Evolutionary conservation across 2,329 filamentous ascomycete genomes (phyloP).

Genomic region (Colletotrichum euphorbiae): DNA sequence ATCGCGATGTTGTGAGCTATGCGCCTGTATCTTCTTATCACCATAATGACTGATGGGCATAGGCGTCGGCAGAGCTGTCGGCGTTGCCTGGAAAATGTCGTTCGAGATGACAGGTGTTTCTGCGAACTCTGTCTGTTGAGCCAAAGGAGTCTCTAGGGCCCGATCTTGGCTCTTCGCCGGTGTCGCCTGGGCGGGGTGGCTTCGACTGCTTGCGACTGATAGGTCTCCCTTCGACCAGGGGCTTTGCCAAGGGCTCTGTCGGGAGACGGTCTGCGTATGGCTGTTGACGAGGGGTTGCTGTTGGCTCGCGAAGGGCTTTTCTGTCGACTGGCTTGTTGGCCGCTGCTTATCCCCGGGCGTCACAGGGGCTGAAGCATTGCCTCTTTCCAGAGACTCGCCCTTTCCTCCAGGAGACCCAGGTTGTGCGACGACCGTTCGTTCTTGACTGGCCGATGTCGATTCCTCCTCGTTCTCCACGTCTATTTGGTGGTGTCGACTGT

Average conservation of each 20-base stretch:
- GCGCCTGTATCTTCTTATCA: not conserved
- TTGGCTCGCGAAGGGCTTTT: not conserved
- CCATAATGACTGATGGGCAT: not conserved
- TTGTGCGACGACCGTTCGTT: constrained; percentile 5
- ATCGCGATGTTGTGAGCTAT: not conserved
- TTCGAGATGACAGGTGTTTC: constrained; percentile 1
- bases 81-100: not conserved
- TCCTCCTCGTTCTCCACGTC: not conserved
- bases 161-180: not conserved
- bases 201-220: not conserved
- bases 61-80: not conserved
- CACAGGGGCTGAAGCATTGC: not conserved
- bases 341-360: too few species aligned
- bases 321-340: not conserved
- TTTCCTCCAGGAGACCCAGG: not conserved
- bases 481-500: not conserved
- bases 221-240: constrained; percentile 29
- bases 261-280: not conserved
- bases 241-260: constrained; percentile 32
- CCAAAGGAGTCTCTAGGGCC: not conserved
- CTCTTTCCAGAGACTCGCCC: not conserved
- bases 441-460: constrained; percentile 1
- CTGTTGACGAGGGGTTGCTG: not conserved
- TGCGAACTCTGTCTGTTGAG: not conserved
- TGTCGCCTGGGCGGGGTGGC: not conserved